Conservation (phyloP, 2,329 filamentous ascomycete genomes). For the Trichophyton rubrum region DNA sequence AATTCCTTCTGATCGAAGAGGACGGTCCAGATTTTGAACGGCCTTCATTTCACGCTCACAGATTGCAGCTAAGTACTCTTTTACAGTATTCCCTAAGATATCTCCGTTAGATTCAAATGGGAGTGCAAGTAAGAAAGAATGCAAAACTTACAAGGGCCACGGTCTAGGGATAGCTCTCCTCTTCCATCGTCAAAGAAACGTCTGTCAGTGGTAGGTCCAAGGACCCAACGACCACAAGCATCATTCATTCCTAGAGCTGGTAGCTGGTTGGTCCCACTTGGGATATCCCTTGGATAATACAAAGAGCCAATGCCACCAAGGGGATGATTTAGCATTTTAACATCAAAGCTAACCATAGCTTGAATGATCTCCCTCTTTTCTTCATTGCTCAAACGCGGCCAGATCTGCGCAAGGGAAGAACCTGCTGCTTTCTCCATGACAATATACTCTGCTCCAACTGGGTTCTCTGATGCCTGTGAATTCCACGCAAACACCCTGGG, state of each 20-base stretch:
- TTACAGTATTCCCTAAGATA: background rate
- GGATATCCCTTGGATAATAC: constrained; percentile 7
- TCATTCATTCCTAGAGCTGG: background rate
- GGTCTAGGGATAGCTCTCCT: background rate
- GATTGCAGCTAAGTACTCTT: background rate
- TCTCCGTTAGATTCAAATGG: background rate
- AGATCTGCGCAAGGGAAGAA: background rate
- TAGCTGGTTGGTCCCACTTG: background rate
- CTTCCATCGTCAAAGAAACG: constrained; percentile 3
- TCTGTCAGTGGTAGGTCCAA: constrained; percentile 4
- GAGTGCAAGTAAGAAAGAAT: background rate
- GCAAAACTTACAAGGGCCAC: background rate
- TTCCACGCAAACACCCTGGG: constrained; percentile 9
- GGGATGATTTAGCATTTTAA: constrained; percentile 3
- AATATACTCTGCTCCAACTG: constrained; percentile 14
- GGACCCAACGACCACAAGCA: constrained; percentile 3
- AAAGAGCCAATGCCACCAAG: constrained; percentile 6
- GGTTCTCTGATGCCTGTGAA: constrained; percentile 14
- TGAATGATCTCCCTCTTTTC: constrained; percentile 1
- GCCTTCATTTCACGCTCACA: background rate
- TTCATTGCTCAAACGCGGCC: constrained; percentile 4
- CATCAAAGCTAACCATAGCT: background rate
- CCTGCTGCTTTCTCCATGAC: constrained; percentile 20
- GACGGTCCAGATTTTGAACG: background rate
- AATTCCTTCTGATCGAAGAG: background rate